phyloP scores from a whole-genome alignment of 179 eudicot species.

The Dionaea muscipula region DNA sequence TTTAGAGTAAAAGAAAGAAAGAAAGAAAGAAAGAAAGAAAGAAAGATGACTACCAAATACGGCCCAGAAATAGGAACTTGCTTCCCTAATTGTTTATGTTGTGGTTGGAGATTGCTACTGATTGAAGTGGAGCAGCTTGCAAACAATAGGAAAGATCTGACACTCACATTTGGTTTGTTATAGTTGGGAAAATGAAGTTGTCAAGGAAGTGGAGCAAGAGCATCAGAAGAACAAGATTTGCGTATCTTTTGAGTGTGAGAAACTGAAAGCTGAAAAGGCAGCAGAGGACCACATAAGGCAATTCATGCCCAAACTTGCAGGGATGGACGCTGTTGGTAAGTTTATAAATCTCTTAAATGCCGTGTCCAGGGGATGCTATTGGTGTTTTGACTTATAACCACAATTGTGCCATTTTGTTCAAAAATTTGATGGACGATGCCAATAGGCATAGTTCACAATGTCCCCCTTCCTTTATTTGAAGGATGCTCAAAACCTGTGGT shows the following conservation, averaged over 20 bases:
- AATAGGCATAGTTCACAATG: too few species aligned
- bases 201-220: constrained; percentile 57
- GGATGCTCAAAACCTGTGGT: too few species aligned
- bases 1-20: too few species aligned
- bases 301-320: constrained; percentile 84
- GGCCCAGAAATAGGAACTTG: too few species aligned
- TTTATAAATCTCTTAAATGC: background rate
- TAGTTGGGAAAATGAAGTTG: constrained; percentile 90
- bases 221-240: constrained; percentile 37
- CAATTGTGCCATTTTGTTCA: background rate
- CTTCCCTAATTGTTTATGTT: too few species aligned
- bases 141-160: too few species aligned
- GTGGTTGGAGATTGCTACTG: too few species aligned
- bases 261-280: constrained; percentile 76
- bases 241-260: constrained; percentile 73
- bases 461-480: too few species aligned
- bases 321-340: constrained; percentile 97
- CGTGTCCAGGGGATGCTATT: background rate
- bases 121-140: too few species aligned
- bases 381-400: background rate
- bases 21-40: too few species aligned
- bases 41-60: too few species aligned
- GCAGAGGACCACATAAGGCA: constrained; percentile 86
- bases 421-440: too few species aligned
- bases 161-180: constrained; percentile 1